Base-by-base conservation (phyloP, 192 early-diverging fungal genomes). In the Thoreauomyces humboldtii region DNA sequence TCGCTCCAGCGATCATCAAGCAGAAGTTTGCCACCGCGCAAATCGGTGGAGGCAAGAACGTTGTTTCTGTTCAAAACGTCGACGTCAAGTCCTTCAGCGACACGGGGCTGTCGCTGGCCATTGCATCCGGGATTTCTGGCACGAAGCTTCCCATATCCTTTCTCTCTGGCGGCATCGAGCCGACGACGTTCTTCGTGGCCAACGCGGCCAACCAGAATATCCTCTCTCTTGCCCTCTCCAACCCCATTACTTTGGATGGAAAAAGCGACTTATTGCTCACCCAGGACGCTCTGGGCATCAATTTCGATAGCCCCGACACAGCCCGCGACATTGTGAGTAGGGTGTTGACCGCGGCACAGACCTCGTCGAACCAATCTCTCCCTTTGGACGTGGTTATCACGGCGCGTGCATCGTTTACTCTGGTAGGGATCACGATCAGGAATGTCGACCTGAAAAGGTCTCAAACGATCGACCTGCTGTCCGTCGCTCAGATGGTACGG, bases 1-100 rank as follows among this genome's bases (percentile, higher is more conserved):
- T 62, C 41, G 60, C 25, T 15, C 60, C 60, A 6, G 45, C 41
- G 9, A 45, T 62, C 44, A 62, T 64, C 34, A 53, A 64, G 31
- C 19, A 42, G 12, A 53, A 25, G 27, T 64, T 64, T 35, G 62
- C 62, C 12, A 53, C 46, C 17, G 35, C 47, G 22, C 31, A 38
- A 14, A 7, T 64, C 12, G 45, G 38, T 11, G 43, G 43, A 0
- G 47, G 62, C 2, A 25, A 53, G 32, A 64, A 53, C 14, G 34
- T 33, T 22, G 29, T 33, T 36, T 21, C 32, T 34, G n/a, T 64
- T 11, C 33, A 64, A 29, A 27, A 31, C 0, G 12, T 64, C 33
- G 34, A 38, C 2, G 44, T 64, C 21, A 64, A 64, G 11, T 9
- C 15, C 14, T 64, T 64, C 24, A 64, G 44, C 17, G 35, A 64